Evolutionary conservation across 108 stramenopile genomes (phyloP).

Genomic region (Chaetoceros muelleri): DNA sequence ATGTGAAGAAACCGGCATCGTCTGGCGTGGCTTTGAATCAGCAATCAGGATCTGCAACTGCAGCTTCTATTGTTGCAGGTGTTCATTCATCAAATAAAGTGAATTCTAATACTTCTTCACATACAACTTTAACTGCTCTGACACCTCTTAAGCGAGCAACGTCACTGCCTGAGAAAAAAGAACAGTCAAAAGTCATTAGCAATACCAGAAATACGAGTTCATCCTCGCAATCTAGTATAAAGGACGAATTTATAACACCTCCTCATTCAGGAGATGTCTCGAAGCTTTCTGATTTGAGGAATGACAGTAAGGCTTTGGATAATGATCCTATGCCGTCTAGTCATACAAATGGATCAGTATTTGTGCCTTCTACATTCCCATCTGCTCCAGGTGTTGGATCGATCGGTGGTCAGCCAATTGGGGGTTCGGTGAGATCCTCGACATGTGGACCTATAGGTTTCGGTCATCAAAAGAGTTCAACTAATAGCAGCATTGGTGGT

Average conservation of each 20-base stretch:
- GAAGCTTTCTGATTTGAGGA: no score
- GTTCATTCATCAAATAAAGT: slow-evolving; percentile 22
- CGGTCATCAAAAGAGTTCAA: no score
- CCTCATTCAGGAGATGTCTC: no score
- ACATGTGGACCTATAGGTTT: no score
- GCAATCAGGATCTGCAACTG: slow-evolving; percentile 17
- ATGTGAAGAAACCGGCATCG: neutral
- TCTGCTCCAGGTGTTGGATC: slow-evolving; percentile 7
- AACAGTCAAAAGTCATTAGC: no score
- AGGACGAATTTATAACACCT: no score
- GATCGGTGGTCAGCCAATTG: slow-evolving; percentile 9
- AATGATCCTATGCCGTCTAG: no score
- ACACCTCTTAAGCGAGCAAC: slow-evolving; percentile 62
- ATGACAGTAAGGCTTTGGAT: no score
- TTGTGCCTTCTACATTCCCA: neutral
- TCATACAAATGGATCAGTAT: neutral
- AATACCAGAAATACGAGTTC: no score
- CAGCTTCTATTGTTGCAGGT: slow-evolving; percentile 76
- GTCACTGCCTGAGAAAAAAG: slow-evolving; percentile 2
- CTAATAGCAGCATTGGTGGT: slow-evolving; percentile 8
- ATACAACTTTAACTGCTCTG: slow-evolving; percentile 61
- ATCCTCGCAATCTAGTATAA: no score
- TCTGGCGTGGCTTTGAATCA: slow-evolving; percentile 7
- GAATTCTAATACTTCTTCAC: slow-evolving; percentile 30
- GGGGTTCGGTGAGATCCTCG: slow-evolving; percentile 9